Evolutionary conservation across 306 rosid genomes (phyloP).

Genomic region (Citrullus colocynthis): DNA sequence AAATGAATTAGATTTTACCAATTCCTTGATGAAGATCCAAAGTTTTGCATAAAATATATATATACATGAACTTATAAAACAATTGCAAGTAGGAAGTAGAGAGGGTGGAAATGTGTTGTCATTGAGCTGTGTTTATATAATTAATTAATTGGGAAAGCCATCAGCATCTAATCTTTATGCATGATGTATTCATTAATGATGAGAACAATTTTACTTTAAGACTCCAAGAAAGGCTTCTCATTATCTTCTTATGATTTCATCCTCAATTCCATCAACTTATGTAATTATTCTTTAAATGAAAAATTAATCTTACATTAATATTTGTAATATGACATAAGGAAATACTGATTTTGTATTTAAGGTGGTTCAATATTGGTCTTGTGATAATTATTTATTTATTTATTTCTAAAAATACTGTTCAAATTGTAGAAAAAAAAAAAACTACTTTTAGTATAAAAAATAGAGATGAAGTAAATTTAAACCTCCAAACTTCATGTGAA

Average conservation of each 20-base stretch:
- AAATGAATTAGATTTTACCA: too few species aligned
- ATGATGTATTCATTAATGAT: not conserved
- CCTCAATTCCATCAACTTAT: not conserved
- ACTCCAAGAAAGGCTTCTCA: not conserved
- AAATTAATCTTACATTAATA: not conserved
- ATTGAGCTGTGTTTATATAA: not conserved
- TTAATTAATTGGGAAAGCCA: not conserved
- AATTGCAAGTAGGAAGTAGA: not conserved
- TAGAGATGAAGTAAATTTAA: too few species aligned
- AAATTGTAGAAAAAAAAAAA: too few species aligned
- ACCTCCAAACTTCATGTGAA: too few species aligned
- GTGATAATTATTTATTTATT: too few species aligned
- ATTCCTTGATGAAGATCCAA: not conserved
- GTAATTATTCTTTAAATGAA: not conserved
- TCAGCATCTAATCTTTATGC: not conserved
- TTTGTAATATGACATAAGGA: not conserved
- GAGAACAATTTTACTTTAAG: not conserved
- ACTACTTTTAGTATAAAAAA: too few species aligned
- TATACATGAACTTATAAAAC: not conserved
- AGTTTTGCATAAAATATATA: not conserved
- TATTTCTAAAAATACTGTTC: too few species aligned
- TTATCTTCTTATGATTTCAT: not conserved
- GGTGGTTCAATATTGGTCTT: too few species aligned
- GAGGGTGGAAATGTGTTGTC: not conserved
- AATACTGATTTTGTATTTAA: too few species aligned